Conservation (phyloP, 2,329 filamentous ascomycete genomes). For the Scytalidium sp. region DNA sequence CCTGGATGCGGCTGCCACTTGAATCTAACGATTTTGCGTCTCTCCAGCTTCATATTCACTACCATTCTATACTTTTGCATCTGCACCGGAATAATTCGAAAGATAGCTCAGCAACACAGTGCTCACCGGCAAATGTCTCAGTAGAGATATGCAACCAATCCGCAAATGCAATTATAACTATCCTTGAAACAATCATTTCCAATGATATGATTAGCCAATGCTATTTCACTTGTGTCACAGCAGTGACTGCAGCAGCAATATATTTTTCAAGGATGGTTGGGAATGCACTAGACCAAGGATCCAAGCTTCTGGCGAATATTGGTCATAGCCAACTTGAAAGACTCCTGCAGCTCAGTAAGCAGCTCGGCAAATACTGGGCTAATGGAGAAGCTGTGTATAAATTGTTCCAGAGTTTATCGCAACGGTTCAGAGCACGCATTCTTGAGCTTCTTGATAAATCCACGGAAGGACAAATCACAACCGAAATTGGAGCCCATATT, state of each 20-base stretch:
- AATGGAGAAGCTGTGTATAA: slow-evolving; percentile 8
- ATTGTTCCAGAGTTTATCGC: slow-evolving; percentile 1
- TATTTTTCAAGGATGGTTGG: slow-evolving; percentile 5
- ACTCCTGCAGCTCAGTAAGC: slow-evolving; percentile 4
- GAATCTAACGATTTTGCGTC: slow-evolving; percentile 3
- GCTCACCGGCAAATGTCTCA: neutral
- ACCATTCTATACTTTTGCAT: slow-evolving; percentile 6
- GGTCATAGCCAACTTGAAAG: slow-evolving; percentile 4
- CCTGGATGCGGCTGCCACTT: slow-evolving; percentile 4
- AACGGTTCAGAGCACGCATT: neutral
- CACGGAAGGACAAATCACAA: neutral
- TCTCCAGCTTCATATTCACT: slow-evolving; percentile 8
- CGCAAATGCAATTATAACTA: neutral
- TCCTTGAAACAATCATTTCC: neutral
- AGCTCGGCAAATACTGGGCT: slow-evolving; percentile 6
- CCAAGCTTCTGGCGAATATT: slow-evolving; percentile 2
- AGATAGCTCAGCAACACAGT: neutral
- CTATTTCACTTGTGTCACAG: slow-evolving; percentile 5
- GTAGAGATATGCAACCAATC: neutral
- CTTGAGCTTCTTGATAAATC: neutral
- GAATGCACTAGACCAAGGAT: neutral
- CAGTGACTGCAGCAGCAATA: slow-evolving; percentile 4
- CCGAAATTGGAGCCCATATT: neutral
- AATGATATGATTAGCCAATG: slow-evolving; percentile 2
- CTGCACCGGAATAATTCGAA: slow-evolving; percentile 2